Conservation (phyloP, 148 eudicot genomes). For the Polygonum aviculare region DNA sequence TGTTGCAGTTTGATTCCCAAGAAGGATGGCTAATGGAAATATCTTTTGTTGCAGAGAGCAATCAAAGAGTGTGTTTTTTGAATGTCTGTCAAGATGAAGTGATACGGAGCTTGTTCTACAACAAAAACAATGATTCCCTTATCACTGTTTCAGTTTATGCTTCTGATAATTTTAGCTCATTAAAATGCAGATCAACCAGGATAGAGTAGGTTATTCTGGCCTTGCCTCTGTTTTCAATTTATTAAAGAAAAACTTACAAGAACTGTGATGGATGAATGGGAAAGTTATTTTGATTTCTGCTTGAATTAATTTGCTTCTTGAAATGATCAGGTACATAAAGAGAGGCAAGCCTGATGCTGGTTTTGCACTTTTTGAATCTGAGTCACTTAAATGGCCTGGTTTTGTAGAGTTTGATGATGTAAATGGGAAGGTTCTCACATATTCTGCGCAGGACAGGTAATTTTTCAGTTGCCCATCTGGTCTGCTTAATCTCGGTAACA, state of each 20-base stretch:
- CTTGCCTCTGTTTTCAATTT: background rate
- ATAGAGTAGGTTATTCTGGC: constrained; percentile 57
- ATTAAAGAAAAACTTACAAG: background rate
- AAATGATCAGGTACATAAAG: constrained; percentile 54
- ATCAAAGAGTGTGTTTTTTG: constrained; percentile 87
- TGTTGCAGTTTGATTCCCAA: background rate
- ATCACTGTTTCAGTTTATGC: constrained; percentile 98
- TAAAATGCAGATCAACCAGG: constrained; percentile 95
- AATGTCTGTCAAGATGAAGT: constrained; percentile 89
- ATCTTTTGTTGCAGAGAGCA: constrained; percentile 63
- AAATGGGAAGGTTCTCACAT: constrained; percentile 24
- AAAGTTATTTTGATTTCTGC: background rate
- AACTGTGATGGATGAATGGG: background rate
- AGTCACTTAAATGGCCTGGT: constrained; percentile 97
- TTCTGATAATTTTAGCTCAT: constrained; percentile 84
- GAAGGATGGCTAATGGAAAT: background rate
- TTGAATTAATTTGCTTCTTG: background rate
- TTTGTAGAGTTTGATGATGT: constrained; percentile 99
- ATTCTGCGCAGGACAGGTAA: constrained; percentile 21
- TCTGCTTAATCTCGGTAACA: background rate
- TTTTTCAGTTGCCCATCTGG: background rate
- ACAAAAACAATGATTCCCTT: constrained; percentile 91
- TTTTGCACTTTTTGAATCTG: constrained; percentile 90
- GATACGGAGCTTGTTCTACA: constrained; percentile 92
- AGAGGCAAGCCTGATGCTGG: constrained; percentile 97